These are phyloP conservation scores for Cerrena zonata DNA, from an alignment of 1,284 basidiomycete genomes.

Conservation along the genomic window DNA sequence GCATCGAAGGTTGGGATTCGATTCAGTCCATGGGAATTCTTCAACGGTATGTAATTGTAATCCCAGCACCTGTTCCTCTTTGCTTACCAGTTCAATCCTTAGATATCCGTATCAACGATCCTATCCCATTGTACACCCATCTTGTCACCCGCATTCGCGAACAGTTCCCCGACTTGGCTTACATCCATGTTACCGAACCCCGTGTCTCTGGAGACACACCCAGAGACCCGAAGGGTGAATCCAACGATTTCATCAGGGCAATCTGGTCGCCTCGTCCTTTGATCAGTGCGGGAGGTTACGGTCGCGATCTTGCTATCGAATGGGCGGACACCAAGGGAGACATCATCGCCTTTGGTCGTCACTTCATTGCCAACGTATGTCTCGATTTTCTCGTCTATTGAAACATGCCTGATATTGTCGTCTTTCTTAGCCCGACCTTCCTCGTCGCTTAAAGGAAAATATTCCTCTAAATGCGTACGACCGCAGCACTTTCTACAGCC, in stretches of 20 bases:
- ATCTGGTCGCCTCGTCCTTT: constrained; percentile 28
- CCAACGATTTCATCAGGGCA: constrained; percentile 30
- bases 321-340: constrained; percentile 28
- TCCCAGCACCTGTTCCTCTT: too few relatives aligned
- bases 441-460: constrained; percentile 31
- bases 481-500: constrained; percentile 30
- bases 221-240: constrained; percentile 7
- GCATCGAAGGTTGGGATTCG: constrained; percentile 40
- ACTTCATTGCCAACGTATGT: constrained; percentile 43
- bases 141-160: constrained; percentile 23
- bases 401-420: constrained; percentile 42
- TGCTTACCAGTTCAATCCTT: background rate
- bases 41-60: constrained; percentile 33
- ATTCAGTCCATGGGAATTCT: constrained; percentile 44
- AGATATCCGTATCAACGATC: constrained; percentile 38
- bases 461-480: constrained; percentile 30
- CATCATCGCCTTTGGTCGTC: constrained; percentile 43
- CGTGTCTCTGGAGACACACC: constrained; percentile 17
- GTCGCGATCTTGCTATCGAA: constrained; percentile 23
- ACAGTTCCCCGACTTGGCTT: constrained; percentile 39
- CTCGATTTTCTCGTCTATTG: constrained; percentile 11
- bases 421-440: constrained; percentile 40
- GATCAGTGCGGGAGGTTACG: constrained; percentile 36
- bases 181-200: constrained; percentile 42
- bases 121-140: constrained; percentile 29